Evolutionary conservation across 2,329 filamentous ascomycete genomes (phyloP).

Genomic region (Phialocephala sp.): DNA sequence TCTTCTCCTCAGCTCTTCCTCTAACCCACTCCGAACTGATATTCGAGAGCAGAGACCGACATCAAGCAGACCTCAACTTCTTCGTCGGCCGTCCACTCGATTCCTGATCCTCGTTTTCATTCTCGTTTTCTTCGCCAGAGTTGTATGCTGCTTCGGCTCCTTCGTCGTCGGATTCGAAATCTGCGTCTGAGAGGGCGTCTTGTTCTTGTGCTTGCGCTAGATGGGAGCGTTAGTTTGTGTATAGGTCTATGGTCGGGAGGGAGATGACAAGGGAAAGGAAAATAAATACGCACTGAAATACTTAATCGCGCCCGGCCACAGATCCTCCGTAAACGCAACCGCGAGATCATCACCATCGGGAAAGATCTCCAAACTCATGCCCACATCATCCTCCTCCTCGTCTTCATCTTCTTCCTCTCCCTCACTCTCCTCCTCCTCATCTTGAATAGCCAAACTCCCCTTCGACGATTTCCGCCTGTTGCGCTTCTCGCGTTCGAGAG

Average conservation of each 20-base stretch:
- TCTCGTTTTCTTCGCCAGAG: conserved; percentile 7
- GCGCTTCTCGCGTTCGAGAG: conserved; percentile 65
- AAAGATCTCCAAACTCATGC: conserved; percentile 81
- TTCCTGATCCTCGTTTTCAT: conserved; percentile 6
- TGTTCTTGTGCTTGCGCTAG: conserved; percentile 73
- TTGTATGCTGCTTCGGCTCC: conserved; percentile 40
- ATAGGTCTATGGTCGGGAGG: too few species aligned
- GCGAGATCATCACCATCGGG: conserved; percentile 86
- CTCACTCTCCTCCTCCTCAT: neutral
- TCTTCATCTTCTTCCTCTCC: conserved; percentile 54
- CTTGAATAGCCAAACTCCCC: conserved; percentile 32
- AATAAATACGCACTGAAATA: conserved; percentile 75
- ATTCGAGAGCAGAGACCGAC: neutral
- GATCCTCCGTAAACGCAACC: conserved; percentile 79
- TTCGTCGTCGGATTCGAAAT: conserved; percentile 70
- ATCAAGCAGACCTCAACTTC: conserved; percentile 28
- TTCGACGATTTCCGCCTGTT: conserved; percentile 48
- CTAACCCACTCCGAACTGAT: too few species aligned
- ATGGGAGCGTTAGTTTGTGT: neutral
- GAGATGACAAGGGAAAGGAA: conserved; percentile 13
- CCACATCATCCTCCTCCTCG: conserved; percentile 62
- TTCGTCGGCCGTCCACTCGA: conserved; percentile 25
- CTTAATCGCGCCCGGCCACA: conserved; percentile 87
- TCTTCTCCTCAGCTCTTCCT: too few species aligned
- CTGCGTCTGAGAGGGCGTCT: conserved; percentile 69